Evolutionary conservation across 2,329 filamentous ascomycete genomes (phyloP).

Genomic region (Penicillium sumatraense): DNA sequence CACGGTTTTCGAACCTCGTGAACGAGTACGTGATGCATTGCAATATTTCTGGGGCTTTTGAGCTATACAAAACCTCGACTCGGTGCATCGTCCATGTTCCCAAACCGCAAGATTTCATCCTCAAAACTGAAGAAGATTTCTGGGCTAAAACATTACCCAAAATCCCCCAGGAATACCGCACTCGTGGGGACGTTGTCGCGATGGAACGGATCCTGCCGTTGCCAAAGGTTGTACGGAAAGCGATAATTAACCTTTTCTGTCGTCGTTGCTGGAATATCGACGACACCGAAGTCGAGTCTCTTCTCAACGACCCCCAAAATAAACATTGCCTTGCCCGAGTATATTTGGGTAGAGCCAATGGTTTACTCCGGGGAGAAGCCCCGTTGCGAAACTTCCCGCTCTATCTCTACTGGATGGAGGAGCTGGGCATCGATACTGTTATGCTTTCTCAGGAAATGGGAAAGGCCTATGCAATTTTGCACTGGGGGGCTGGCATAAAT

Average conservation of each 20-base stretch:
- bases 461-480: conserved; percentile 15
- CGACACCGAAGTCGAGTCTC: background rate
- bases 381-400: conserved; percentile 13
- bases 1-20: conserved; percentile 1
- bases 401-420: conserved; percentile 5
- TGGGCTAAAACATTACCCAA: conserved; percentile 10
- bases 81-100: conserved; percentile 1
- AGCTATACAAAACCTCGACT: background rate
- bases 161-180: background rate
- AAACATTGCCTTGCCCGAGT: conserved; percentile 16
- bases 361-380: background rate
- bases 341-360: conserved; percentile 5
- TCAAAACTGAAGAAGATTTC: background rate
- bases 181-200: conserved; percentile 3
- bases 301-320: conserved; percentile 6
- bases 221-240: conserved; percentile 9
- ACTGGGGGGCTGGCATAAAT: conserved; percentile 12
- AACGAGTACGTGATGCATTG: conserved; percentile 8
- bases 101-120: conserved; percentile 3
- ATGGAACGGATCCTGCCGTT: conserved; percentile 14
- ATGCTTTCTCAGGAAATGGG: conserved; percentile 9
- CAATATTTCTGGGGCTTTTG: conserved; percentile 3
- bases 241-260: conserved; percentile 6
- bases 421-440: conserved; percentile 5
- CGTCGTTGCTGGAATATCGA: background rate